These are phyloP conservation scores for Phaeotremella skinneri DNA, from an alignment of 768 basidiomycete species.

Conservation along the genomic window DNA sequence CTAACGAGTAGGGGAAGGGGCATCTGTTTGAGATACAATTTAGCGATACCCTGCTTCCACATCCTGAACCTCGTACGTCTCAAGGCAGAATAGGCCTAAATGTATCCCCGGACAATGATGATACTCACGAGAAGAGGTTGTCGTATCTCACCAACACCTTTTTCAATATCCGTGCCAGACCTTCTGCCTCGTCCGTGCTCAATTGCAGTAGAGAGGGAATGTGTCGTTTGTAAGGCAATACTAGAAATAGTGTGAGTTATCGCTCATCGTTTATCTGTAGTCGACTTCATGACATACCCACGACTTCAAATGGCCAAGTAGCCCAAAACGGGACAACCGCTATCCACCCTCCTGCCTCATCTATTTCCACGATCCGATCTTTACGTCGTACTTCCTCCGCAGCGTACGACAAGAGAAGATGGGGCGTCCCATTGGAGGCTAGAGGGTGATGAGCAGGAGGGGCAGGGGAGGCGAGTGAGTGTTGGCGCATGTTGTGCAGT, in stretches of 20 bases:
- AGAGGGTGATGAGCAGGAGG: constrained; percentile 50
- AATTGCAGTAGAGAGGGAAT: constrained; percentile 69
- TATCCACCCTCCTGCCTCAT: constrained; percentile 65
- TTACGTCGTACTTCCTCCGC: constrained; percentile 60
- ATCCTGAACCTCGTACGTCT: not conserved
- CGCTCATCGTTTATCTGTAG: not conserved
- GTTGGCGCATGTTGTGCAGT: constrained; percentile 57
- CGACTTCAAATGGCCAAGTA: constrained; percentile 83
- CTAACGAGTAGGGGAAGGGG: constrained; percentile 93
- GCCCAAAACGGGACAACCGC: constrained; percentile 95
- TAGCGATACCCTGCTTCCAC: not conserved
- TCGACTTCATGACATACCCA: constrained; percentile 56
- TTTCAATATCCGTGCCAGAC: constrained; percentile 59
- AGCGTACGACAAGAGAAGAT: constrained; percentile 77
- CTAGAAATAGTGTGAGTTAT: constrained; percentile 52
- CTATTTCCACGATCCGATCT: constrained; percentile 2
- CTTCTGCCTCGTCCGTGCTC: constrained; percentile 59
- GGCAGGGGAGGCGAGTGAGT: constrained; percentile 31
- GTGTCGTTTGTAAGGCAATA: constrained; percentile 74
- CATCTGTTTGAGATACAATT: constrained; percentile 54
- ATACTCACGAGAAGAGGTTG: constrained; percentile 46
- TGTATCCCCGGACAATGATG: not conserved
- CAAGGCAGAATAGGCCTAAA: constrained; percentile 40
- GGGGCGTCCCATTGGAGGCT: constrained; percentile 62
- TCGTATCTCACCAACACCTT: constrained; percentile 36